Conservation (phyloP, 352 stramenopile genomes). For the Globisporangium paddicum region DNA sequence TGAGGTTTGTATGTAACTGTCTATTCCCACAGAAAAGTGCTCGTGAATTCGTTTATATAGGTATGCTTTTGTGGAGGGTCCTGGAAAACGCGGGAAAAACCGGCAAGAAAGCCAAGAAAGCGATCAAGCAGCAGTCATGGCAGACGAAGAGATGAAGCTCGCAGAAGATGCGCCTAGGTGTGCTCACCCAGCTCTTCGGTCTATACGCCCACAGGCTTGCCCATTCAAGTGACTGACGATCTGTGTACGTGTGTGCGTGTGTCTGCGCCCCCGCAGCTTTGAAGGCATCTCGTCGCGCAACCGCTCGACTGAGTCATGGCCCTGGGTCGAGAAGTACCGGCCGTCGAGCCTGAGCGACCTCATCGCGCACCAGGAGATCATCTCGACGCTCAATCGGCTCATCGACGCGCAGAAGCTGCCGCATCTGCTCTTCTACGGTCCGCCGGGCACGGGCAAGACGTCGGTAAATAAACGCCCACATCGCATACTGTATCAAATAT, state of each 20-base stretch:
- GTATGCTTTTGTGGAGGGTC: not conserved
- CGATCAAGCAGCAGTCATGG: not conserved
- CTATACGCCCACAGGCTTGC: too few relatives aligned
- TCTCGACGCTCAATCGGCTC: slow-evolving; percentile 93
- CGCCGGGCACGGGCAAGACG: slow-evolving; percentile 96
- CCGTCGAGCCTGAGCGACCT: slow-evolving; percentile 93
- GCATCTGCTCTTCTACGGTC: slow-evolving; percentile 97
- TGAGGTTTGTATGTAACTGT: not conserved
- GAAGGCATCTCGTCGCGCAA: slow-evolving; percentile 82
- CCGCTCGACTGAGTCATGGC: slow-evolving; percentile 82
- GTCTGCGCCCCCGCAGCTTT: slow-evolving; percentile 28
- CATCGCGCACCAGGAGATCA: slow-evolving; percentile 96
- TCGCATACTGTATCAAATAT: too few relatives aligned
- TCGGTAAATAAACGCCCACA: too few relatives aligned
- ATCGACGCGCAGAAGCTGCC: slow-evolving; percentile 97
- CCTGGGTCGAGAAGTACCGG: slow-evolving; percentile 99
- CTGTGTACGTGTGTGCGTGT: not conserved
- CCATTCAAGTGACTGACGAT: too few relatives aligned
- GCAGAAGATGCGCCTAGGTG: slow-evolving; percentile 41
- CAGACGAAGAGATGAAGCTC: slow-evolving; percentile 37
- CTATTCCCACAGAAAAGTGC: not conserved
- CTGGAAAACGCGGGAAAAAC: not conserved
- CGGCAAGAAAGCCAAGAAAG: not conserved
- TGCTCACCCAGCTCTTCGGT: too few relatives aligned
- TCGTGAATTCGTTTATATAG: not conserved